A percentile compares a stretch with the other conserved stretches of the same genome.
These are phyloP conservation scores for Pouteria campechiana DNA, from an alignment of 179 eudicot species.

Conservation along the genomic window DNA sequence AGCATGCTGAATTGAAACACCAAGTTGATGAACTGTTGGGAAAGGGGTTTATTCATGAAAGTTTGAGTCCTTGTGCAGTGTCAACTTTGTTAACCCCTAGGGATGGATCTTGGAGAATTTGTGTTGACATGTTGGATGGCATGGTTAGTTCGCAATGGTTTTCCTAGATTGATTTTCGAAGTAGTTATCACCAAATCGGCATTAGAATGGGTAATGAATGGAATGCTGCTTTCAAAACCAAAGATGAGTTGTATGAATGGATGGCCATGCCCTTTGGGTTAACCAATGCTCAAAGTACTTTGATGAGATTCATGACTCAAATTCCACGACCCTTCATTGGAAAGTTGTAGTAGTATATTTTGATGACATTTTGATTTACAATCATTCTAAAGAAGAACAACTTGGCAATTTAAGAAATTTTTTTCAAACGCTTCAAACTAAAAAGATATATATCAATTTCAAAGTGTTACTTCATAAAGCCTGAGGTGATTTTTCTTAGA, in stretches of 20 bases:
- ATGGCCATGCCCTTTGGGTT: conserved; percentile 1
- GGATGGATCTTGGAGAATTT: conserved; percentile 1
- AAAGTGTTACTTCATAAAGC: background rate
- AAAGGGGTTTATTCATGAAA: background rate
- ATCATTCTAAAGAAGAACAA: background rate
- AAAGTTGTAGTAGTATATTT: background rate
- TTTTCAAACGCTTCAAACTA: background rate
- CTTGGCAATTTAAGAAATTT: too few species aligned
- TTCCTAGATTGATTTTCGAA: background rate
- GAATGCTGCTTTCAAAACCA: background rate
- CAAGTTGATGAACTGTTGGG: background rate
- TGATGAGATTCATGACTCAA: background rate
- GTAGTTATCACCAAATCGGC: background rate
- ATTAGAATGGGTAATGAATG: background rate
- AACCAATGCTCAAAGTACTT: background rate
- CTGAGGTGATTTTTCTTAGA: background rate
- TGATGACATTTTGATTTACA: background rate
- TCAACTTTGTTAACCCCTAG: background rate
- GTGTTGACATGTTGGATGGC: conserved; percentile 1
- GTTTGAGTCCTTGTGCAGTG: background rate
- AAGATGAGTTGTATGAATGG: background rate
- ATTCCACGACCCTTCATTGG: background rate
- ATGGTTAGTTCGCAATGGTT: background rate
- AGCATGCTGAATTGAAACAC: background rate
- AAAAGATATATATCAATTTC: background rate